Evolutionary conservation across 2,329 filamentous ascomycete species (phyloP).

Genomic region (Neurospora sp.): DNA sequence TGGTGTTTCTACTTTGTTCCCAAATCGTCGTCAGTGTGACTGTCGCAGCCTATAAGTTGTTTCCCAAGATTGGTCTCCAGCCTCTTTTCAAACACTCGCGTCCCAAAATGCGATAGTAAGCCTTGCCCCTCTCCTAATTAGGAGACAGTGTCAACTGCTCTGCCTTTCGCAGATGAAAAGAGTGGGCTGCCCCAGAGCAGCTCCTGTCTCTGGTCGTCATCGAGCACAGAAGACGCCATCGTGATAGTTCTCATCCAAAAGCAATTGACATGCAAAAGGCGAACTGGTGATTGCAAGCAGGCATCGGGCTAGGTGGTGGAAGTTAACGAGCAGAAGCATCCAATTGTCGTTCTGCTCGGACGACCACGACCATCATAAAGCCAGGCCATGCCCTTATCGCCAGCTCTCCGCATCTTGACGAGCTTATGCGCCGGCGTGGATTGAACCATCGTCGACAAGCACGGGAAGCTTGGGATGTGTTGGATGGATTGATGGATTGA

Average conservation of each 20-base stretch:
- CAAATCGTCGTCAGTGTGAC: constrained; percentile 9
- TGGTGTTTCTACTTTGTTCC: constrained; percentile 6
- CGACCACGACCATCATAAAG: not conserved
- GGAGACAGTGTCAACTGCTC: not conserved
- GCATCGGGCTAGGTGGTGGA: not conserved
- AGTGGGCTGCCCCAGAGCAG: not conserved
- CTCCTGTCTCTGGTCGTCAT: not conserved
- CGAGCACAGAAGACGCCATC: not conserved
- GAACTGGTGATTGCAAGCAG: not conserved
- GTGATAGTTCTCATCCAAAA: not conserved
- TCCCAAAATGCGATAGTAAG: not conserved
- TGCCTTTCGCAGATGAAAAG: not conserved
- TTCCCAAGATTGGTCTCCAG: not conserved
- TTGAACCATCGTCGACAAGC: not conserved
- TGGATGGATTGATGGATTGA: not conserved
- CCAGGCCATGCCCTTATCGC: not conserved
- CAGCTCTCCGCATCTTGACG: not conserved
- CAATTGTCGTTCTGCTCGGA: not conserved
- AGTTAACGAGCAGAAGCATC: not conserved
- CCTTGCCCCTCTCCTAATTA: not conserved
- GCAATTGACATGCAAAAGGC: not conserved
- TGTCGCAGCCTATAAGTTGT: constrained; percentile 16
- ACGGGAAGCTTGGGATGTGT: not conserved
- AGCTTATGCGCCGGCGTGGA: not conserved
- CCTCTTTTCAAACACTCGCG: constrained; percentile 5